phyloP scores from a whole-genome alignment of 345 rosid genomes.

The Boechera retrofracta region DNA sequence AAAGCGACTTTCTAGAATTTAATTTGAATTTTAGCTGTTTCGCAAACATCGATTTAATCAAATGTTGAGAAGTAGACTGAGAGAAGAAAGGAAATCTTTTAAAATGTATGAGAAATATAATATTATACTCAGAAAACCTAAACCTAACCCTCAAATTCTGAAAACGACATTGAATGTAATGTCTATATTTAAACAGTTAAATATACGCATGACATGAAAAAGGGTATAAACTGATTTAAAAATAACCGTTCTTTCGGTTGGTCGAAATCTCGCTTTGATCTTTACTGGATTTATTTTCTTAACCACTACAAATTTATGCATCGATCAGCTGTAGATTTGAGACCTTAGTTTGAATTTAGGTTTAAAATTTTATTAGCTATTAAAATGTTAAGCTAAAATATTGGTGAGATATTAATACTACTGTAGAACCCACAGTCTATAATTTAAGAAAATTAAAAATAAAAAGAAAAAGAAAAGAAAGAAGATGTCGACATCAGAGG shows the following conservation, averaged over 20 bases:
- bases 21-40: constrained; percentile 27
- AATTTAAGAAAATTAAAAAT: background rate
- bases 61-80: constrained; percentile 32
- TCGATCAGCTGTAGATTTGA: background rate
- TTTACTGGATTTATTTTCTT: constrained; percentile 24
- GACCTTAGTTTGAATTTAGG: constrained; percentile 19
- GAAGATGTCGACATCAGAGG: constrained; percentile 41
- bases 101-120: background rate
- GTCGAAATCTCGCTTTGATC: background rate
- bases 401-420: constrained; percentile 16
- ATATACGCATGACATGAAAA: background rate
- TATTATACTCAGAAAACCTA: constrained; percentile 21
- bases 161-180: constrained; percentile 22
- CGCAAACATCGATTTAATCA: background rate
- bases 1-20: constrained; percentile 29
- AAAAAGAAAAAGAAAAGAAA: background rate
- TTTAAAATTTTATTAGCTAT: background rate
- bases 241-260: constrained; percentile 24
- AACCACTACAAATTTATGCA: background rate
- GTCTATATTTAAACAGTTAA: background rate
- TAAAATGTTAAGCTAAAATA: background rate
- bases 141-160: constrained; percentile 28
- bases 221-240: constrained; percentile 1
- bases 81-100: constrained; percentile 7
- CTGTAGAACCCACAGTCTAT: constrained; percentile 18